Conservation (phyloP, 2,329 filamentous ascomycete genomes). For the Aspergillus fumigatiaffinis region DNA sequence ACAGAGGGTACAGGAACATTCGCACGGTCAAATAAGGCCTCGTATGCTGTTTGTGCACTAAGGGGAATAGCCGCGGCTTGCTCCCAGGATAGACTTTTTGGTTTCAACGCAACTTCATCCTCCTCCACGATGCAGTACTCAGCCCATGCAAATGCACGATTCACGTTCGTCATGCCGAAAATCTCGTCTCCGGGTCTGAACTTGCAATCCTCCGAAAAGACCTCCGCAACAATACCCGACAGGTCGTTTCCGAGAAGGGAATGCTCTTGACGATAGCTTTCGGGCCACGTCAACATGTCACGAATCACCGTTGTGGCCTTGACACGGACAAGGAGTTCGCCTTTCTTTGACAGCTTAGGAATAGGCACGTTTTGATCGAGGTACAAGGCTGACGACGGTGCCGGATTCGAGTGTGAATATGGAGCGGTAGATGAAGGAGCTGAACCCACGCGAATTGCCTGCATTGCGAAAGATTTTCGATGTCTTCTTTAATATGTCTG, state of each 20-base stretch:
- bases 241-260: constrained; percentile 21
- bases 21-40: constrained; percentile 29
- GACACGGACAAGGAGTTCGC: constrained; percentile 8
- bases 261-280: constrained; percentile 22
- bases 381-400: constrained; percentile 7
- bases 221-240: constrained; percentile 14
- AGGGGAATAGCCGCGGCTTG: constrained; percentile 26
- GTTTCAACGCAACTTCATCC: constrained; percentile 23
- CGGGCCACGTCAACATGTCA: constrained; percentile 19
- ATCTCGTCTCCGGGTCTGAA: constrained; percentile 27
- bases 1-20: background rate
- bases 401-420: constrained; percentile 9
- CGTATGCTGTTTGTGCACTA: constrained; percentile 28
- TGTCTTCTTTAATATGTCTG: too few relatives aligned
- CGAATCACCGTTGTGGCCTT: constrained; percentile 13
- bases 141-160: constrained; percentile 23
- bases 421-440: background rate
- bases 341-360: background rate
- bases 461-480: constrained; percentile 1
- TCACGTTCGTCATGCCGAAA: constrained; percentile 22
- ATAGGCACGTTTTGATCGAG: constrained; percentile 8
- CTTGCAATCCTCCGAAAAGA: constrained; percentile 2
- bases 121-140: constrained; percentile 22
- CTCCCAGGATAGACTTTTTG: constrained; percentile 15
- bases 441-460: constrained; percentile 7